These are phyloP conservation scores for Colletotrichum kahawae DNA, from an alignment of 2,329 filamentous ascomycete species.

Conservation along the genomic window DNA sequence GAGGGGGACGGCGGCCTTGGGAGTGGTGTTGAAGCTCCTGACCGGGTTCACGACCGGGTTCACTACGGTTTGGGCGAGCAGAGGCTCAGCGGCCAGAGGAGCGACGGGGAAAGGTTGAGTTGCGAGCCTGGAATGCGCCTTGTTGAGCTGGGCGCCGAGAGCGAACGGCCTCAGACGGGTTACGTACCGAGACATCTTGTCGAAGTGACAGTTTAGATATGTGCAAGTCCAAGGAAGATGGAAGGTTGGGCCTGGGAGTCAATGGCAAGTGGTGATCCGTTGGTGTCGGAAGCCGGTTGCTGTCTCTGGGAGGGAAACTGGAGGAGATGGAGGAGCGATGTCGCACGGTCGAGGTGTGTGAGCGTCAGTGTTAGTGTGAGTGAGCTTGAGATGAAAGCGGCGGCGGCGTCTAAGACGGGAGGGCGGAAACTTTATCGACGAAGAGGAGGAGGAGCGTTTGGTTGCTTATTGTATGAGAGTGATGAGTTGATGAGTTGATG, in stretches of 20 bases:
- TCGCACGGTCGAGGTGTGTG: background rate
- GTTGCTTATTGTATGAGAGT: background rate
- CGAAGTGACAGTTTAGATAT: background rate
- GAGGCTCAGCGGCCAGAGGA: background rate
- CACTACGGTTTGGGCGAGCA: background rate
- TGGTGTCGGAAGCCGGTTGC: background rate
- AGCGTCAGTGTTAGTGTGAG: background rate
- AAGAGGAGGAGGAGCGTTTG: background rate
- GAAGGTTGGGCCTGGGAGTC: background rate
- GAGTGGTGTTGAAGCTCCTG: constrained; percentile 9
- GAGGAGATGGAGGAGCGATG: background rate
- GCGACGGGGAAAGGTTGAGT: background rate
- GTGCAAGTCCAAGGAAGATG: background rate
- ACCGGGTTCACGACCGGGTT: background rate
- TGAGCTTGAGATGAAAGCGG: background rate
- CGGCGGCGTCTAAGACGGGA: background rate
- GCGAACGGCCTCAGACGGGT: constrained; percentile 10
- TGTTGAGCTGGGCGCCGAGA: background rate
- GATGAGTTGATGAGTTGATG: background rate
- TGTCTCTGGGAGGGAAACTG: background rate
- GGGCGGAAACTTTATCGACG: background rate
- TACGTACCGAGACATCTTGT: constrained; percentile 18
- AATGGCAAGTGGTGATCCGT: background rate
- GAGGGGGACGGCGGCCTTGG: constrained; percentile 4
- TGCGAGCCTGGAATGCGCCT: background rate